Evolutionary conservation across 345 rosid genomes (phyloP), one percentile per base, ranked within the genome.

Genomic region (Salix arbutifolia): DNA sequence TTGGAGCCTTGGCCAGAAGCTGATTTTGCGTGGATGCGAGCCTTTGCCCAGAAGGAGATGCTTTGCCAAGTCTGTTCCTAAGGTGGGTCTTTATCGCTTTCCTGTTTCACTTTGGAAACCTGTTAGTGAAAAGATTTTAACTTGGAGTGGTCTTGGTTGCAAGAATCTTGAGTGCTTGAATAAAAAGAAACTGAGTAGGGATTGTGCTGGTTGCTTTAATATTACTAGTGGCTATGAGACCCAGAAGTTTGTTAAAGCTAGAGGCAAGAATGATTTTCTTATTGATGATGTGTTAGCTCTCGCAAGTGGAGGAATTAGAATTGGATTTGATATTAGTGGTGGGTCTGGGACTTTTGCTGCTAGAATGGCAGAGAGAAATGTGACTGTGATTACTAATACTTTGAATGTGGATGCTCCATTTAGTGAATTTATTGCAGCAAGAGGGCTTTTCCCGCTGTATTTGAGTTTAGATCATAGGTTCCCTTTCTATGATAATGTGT

Each of bases 131-230:
- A 96, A 93, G 89, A 83, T 85, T 73, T 86, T 87, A 14, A 90
- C 87, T 83, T 96, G 99, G 99, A 92, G 96, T 75, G 98, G 98
- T 13, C 82, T 93, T 64, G 96, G 94, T 52, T 96, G 99, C 80
- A 91, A 93, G 87, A 87, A 80, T 74, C 82, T 96, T 28, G 91
- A 85, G 30, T 93, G 98, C 78, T 87, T 96, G 85, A 92, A 87
- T 80, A 88, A 82, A 75, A 96, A 92, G 90, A 93, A 87, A 75
- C 70, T 88, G 88, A 87, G 87, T 73, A 81, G 86, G 65, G 98
- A 93, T n/a, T 96, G 98, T 76, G 87, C 83, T 61, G 91, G 89
- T 73, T 93, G 98, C 78, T 93, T 96, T 75, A 89, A 93, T 85
- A 81, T 91, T 76, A 84, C 30, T 72, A 83, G 73, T 82, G 85